Conservation (phyloP, 331 rosid species). For the Spiraea crenata region DNA sequence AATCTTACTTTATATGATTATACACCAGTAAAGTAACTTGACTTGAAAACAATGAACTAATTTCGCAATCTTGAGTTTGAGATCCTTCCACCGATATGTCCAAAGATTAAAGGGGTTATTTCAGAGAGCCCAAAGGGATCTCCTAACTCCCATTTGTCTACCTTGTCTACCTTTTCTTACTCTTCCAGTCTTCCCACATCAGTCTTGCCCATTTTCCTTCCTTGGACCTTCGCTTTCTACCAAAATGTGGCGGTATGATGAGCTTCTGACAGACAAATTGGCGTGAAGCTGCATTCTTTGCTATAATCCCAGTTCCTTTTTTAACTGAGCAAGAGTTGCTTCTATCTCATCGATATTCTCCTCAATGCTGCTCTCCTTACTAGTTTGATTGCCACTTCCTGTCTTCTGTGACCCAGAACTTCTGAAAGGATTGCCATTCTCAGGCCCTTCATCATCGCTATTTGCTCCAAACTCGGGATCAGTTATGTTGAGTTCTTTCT, state of each 20-base stretch:
- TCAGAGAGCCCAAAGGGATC: background rate
- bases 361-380: constrained; percentile 54
- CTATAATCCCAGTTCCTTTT: constrained; percentile 88
- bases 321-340: constrained; percentile 85
- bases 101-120: constrained; percentile 7
- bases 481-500: constrained; percentile 83
- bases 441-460: constrained; percentile 27
- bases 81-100: background rate
- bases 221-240: background rate
- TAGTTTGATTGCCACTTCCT: constrained; percentile 28
- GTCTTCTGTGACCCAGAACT: constrained; percentile 34
- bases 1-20: background rate
- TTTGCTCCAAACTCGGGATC: constrained; percentile 41
- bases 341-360: constrained; percentile 85
- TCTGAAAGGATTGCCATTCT: constrained; percentile 39
- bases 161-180: background rate
- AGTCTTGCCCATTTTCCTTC: background rate
- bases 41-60: background rate
- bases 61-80: background rate
- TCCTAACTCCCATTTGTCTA: background rate
- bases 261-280: constrained; percentile 2
- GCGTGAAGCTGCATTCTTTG: constrained; percentile 2
- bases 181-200: background rate
- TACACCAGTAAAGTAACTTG: background rate
- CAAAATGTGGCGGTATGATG: background rate